A percentile compares a stretch with the other conserved stretches of the same genome.
phyloP scores from a whole-genome alignment of 1,284 basidiomycete genomes.

The Heterobasidion parviporum region DNA sequence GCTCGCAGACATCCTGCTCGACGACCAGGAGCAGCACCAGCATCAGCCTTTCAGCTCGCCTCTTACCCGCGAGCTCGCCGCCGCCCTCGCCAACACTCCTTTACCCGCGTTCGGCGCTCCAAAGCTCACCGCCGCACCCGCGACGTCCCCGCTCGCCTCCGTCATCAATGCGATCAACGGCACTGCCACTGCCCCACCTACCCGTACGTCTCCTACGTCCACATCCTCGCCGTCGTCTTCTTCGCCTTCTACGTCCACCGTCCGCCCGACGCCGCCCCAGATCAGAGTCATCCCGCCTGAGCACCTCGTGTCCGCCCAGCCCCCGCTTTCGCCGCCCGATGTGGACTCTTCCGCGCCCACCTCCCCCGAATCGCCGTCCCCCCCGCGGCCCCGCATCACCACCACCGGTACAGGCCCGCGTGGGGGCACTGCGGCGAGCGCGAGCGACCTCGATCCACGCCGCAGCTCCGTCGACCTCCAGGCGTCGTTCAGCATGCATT shows the following conservation, averaged over 20 bases:
- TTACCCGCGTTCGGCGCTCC: constrained; percentile 1
- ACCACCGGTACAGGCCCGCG: background rate
- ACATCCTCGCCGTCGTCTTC: background rate
- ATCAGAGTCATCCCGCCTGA: constrained; percentile 10
- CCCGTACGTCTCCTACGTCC: background rate
- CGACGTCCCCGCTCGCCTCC: constrained; percentile 23
- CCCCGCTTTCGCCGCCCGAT: background rate
- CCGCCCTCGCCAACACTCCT: background rate
- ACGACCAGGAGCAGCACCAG: constrained; percentile 6
- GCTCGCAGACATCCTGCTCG: constrained; percentile 16
- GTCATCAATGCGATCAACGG: constrained; percentile 28
- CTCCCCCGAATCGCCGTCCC: constrained; percentile 4
- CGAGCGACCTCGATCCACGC: constrained; percentile 21
- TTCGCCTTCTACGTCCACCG: background rate
- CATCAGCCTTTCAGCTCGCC: background rate
- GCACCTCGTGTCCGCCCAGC: constrained; percentile 1
- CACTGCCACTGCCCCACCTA: background rate
- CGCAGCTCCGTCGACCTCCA: constrained; percentile 50
- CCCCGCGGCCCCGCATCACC: constrained; percentile 1
- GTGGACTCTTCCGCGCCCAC: background rate
- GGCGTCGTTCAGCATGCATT: constrained; percentile 47
- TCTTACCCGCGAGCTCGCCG: background rate
- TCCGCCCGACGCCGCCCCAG: background rate
- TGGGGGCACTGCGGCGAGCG: background rate
- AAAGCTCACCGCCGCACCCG: constrained; percentile 16